These are phyloP conservation scores for Colletotrichum musae DNA, from an alignment of 2,329 filamentous ascomycete genomes.

Conservation along the genomic window DNA sequence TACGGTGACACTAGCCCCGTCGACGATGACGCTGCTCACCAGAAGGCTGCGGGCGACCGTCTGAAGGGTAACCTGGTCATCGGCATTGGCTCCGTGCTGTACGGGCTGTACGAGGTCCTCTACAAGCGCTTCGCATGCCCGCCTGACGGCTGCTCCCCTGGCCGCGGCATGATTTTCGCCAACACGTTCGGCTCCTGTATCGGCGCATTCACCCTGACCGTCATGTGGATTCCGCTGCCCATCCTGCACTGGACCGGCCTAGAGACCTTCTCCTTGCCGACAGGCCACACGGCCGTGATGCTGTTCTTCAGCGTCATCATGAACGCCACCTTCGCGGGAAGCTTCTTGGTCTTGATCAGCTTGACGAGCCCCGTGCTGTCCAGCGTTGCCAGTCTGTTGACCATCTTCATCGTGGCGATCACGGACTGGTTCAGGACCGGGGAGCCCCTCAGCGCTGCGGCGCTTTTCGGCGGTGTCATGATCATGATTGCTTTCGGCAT, in stretches of 20 bases:
- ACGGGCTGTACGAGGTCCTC: slow-evolving; percentile 96
- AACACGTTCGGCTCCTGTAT: slow-evolving; percentile 93
- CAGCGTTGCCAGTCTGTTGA: slow-evolving; percentile 92
- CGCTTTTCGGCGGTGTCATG: slow-evolving; percentile 85
- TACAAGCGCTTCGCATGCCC: slow-evolving; percentile 96
- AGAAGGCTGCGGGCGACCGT: slow-evolving; percentile 70
- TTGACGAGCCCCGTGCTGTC: slow-evolving; percentile 93
- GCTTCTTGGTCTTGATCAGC: slow-evolving; percentile 92
- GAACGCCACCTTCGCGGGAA: slow-evolving; percentile 93
- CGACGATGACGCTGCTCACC: slow-evolving; percentile 63
- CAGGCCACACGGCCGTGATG: slow-evolving; percentile 83
- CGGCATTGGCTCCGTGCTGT: slow-evolving; percentile 89
- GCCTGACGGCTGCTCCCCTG: slow-evolving; percentile 86
- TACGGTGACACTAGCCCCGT: slow-evolving; percentile 80
- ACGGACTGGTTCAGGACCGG: slow-evolving; percentile 92
- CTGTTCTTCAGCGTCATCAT: slow-evolving; percentile 85
- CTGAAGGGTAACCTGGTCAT: slow-evolving; percentile 93
- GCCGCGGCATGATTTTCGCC: slow-evolving; percentile 95
- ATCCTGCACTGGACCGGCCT: slow-evolving; percentile 83
- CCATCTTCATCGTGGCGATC: slow-evolving; percentile 95
- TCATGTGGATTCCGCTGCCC: slow-evolving; percentile 94
- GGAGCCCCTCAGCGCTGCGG: slow-evolving; percentile 79
- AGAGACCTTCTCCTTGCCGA: slow-evolving; percentile 87
- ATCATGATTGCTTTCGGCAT: slow-evolving; percentile 92
- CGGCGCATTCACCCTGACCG: slow-evolving; percentile 85